phyloP scores from a whole-genome alignment of 2,329 filamentous ascomycete genomes.

The Colletotrichum salicis region DNA sequence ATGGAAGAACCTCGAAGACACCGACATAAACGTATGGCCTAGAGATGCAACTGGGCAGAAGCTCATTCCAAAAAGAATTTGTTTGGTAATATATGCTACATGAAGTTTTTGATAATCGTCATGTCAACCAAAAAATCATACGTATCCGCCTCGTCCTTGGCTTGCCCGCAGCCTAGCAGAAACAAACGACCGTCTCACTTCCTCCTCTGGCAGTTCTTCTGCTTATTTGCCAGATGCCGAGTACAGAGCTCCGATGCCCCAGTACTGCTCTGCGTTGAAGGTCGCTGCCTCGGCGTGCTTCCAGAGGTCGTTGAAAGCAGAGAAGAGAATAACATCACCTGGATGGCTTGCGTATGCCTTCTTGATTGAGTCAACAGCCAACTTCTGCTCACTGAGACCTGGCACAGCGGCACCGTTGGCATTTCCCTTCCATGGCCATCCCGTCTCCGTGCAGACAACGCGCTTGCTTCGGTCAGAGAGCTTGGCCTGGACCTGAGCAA shows the following conservation, averaged over 20 bases:
- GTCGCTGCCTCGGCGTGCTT: constrained; percentile 72
- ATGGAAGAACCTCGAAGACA: no score
- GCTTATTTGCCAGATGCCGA: constrained; percentile 36
- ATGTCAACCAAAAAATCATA: not conserved
- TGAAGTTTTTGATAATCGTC: not conserved
- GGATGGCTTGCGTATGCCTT: constrained; percentile 62
- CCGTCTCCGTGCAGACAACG: constrained; percentile 82
- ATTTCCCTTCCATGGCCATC: constrained; percentile 80
- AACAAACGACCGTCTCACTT: not conserved
- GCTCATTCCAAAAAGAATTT: not conserved
- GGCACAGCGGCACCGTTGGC: constrained; percentile 77
- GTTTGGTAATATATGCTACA: not conserved
- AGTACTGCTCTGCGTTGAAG: constrained; percentile 79
- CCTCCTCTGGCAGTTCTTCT: not conserved
- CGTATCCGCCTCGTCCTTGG: not conserved
- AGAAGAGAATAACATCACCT: constrained; percentile 75
- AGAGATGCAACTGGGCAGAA: no score
- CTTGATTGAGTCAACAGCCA: constrained; percentile 74
- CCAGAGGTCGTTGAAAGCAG: constrained; percentile 83
- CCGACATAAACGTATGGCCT: not conserved
- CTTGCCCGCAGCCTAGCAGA: constrained; percentile 10
- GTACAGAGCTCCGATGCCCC: constrained; percentile 68
- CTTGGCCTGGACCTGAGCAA: constrained; percentile 54
- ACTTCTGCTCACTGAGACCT: constrained; percentile 71
- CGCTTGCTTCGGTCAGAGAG: constrained; percentile 61